Conservation (phyloP, 164 flowering plant genomes). For the Cinnamomum micranthum region DNA sequence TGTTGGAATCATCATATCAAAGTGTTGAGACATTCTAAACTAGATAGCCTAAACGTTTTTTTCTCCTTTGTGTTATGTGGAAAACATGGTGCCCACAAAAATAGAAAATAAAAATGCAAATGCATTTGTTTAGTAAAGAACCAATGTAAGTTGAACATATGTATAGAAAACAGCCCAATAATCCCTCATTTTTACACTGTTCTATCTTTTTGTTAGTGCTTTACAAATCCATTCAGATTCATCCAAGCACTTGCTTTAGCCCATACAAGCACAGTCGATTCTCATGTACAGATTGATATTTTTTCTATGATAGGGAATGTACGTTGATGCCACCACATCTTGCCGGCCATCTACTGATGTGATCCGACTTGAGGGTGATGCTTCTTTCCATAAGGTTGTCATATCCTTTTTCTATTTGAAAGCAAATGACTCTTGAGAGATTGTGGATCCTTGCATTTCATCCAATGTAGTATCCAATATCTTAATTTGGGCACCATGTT, state of each 20-base stretch:
- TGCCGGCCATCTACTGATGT: conserved; percentile 9
- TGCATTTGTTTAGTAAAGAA: too few relatives aligned
- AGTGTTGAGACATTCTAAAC: too few relatives aligned
- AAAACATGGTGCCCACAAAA: too few relatives aligned
- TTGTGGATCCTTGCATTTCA: background rate
- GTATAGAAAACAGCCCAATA: background rate
- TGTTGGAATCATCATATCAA: too few relatives aligned
- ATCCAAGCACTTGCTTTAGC: conserved; percentile 1
- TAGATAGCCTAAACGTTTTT: too few relatives aligned
- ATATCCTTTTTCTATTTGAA: conserved; percentile 1
- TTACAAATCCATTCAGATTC: background rate
- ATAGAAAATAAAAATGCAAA: too few relatives aligned
- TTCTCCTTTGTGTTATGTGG: too few relatives aligned
- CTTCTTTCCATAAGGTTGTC: conserved; percentile 4
- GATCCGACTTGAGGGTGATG: conserved; percentile 6
- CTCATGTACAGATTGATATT: conserved; percentile 4
- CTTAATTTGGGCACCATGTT: background rate
- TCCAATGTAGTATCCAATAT: background rate
- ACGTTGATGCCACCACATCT: conserved; percentile 4
- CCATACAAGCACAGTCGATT: background rate
- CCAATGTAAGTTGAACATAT: too few relatives aligned
- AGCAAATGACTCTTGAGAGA: background rate
- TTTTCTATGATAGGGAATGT: conserved; percentile 5
- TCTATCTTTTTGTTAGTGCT: background rate
- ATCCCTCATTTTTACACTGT: background rate